phyloP scores from a whole-genome alignment of 441 rosid species.

The Pelargonium myrrhifolium region DNA sequence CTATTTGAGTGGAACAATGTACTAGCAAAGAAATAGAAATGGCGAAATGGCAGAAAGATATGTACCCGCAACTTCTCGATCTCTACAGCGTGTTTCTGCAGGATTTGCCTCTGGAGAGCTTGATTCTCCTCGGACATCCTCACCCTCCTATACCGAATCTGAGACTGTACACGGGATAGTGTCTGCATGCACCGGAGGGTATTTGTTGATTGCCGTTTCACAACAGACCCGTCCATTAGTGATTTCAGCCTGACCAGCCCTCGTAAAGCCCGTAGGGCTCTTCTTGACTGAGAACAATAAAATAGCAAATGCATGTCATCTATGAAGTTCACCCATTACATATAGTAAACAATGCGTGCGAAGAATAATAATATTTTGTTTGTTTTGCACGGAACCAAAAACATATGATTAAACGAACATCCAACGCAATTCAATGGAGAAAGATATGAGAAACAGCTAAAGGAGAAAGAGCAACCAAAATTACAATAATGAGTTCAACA shows the following conservation, averaged over 20 bases:
- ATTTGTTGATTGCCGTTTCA: slow-evolving; percentile 65
- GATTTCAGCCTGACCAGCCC: slow-evolving; percentile 62
- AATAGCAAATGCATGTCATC: too few relatives aligned
- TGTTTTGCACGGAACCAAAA: too few relatives aligned
- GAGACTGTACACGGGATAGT: slow-evolving; percentile 70
- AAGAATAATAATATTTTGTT: too few relatives aligned
- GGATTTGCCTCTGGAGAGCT: slow-evolving; percentile 70
- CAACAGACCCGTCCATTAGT: slow-evolving; percentile 71
- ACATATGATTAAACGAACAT: too few relatives aligned
- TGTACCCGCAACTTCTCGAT: slow-evolving; percentile 52
- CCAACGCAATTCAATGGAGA: too few relatives aligned
- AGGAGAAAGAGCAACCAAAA: not conserved
- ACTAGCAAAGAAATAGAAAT: too few relatives aligned
- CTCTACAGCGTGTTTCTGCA: slow-evolving; percentile 82
- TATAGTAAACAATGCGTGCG: too few relatives aligned
- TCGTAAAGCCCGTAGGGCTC: slow-evolving; percentile 60
- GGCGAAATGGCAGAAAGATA: not conserved
- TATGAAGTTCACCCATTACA: too few relatives aligned
- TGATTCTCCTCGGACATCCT: slow-evolving; percentile 88
- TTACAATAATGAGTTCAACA: not conserved
- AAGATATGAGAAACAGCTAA: not conserved
- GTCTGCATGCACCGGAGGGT: slow-evolving; percentile 84
- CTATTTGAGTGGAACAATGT: too few relatives aligned
- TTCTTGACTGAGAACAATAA: slow-evolving; percentile 49
- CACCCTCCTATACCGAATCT: slow-evolving; percentile 60